Conservation (phyloP, 1,284 basidiomycete species). For the Laetiporus sulphureus region DNA sequence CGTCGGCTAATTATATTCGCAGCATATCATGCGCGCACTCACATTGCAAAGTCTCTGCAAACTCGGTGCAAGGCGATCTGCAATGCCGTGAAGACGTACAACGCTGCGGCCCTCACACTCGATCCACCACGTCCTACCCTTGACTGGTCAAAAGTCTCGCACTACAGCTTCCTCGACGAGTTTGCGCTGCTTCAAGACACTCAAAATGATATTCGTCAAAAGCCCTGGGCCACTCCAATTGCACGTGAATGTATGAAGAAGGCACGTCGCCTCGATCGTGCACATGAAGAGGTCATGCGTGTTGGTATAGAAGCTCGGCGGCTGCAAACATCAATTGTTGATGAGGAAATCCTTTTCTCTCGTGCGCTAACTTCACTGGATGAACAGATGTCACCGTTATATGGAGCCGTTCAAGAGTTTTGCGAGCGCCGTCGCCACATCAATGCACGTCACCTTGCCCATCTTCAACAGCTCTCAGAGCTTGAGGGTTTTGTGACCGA, state of each 20-base stretch:
- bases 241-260: conserved; percentile 21
- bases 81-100: conserved; percentile 20
- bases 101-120: conserved; percentile 17
- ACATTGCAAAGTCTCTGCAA: conserved; percentile 21
- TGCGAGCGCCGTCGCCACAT: conserved; percentile 2
- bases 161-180: conserved; percentile 29
- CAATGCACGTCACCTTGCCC: conserved; percentile 7
- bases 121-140: conserved; percentile 21
- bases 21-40: conserved; percentile 21
- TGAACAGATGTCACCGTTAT: background rate
- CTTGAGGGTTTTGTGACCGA: conserved; percentile 6
- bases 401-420: conserved; percentile 7
- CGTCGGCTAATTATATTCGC: background rate
- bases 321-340: conserved; percentile 19
- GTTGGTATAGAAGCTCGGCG: conserved; percentile 26
- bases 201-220: conserved; percentile 20
- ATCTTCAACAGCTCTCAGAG: conserved; percentile 8
- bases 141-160: conserved; percentile 22
- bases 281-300: conserved; percentile 26
- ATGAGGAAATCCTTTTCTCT: conserved; percentile 15
- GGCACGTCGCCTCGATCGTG: conserved; percentile 23
- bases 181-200: conserved; percentile 29
- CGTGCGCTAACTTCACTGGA: background rate
- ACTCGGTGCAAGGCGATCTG: conserved; percentile 17
- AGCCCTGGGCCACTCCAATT: conserved; percentile 24